phyloP scores from a whole-genome alignment of 192 early-diverging fungal genomes.

The Coemansia sp. region DNA sequence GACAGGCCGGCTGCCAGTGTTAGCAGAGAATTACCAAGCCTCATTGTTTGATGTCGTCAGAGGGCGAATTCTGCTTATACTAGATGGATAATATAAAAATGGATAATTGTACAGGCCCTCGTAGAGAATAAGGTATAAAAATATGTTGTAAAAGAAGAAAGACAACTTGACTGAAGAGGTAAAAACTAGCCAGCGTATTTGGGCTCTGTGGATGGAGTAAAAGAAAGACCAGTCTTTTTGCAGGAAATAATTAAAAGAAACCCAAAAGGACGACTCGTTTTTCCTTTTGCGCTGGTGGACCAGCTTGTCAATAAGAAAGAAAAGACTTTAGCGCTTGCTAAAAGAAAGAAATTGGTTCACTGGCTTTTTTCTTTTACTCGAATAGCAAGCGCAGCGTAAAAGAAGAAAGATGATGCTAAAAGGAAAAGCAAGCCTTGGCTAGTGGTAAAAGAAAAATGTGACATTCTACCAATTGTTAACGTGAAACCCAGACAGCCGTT shows the following conservation, averaged over 20 bases:
- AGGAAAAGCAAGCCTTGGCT: conserved; percentile 1
- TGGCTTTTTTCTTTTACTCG: background rate
- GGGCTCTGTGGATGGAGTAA: background rate
- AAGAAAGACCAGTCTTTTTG: conserved; percentile 4
- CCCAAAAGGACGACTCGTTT: background rate
- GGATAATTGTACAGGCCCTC: background rate
- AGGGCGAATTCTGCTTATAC: background rate
- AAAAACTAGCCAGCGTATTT: background rate
- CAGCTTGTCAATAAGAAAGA: background rate
- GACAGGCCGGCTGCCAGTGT: conserved; percentile 49
- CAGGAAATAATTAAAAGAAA: background rate
- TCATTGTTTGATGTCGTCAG: conserved; percentile 8
- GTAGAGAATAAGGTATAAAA: conserved; percentile 3
- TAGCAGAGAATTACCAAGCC: conserved; percentile 14
- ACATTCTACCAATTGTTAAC: too few relatives aligned
- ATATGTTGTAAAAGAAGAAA: background rate
- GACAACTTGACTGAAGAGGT: background rate
- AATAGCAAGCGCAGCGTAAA: background rate
- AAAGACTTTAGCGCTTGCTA: conserved; percentile 3
- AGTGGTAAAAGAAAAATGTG: background rate
- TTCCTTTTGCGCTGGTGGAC: too few relatives aligned
- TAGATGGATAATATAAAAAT: background rate
- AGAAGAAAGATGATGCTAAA: too few relatives aligned
- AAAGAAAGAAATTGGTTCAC: conserved; percentile 2
- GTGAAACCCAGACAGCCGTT: too few relatives aligned